A percentile compares a stretch with the other conserved stretches of the same genome.
Conservation (phyloP, 371 early-diverging fungal species). For the Mucor piriformis region DNA sequence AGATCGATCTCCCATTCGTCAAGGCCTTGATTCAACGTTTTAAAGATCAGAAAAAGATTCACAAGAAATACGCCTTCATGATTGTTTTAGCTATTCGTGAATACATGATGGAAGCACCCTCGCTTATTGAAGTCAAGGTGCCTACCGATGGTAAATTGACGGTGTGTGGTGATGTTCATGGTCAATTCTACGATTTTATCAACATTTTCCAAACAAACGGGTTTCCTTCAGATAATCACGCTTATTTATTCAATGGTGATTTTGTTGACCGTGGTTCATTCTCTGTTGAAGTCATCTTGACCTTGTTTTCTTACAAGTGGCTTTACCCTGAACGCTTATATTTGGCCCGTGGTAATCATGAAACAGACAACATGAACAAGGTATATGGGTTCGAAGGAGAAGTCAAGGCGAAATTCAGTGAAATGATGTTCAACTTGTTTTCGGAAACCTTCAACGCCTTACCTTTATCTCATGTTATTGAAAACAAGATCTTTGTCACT, state of each 20-base stretch:
- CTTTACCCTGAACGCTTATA: conserved; percentile 88
- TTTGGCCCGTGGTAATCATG: conserved; percentile 98
- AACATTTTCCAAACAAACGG: conserved; percentile 94
- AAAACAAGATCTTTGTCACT: conserved; percentile 92
- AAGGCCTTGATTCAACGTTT: conserved; percentile 77
- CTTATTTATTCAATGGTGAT: conserved; percentile 96
- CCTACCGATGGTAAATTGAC: conserved; percentile 78
- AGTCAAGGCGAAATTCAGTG: conserved; percentile 91
- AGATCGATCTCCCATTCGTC: conserved; percentile 80
- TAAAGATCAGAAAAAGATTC: conserved; percentile 89
- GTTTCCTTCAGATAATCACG: conserved; percentile 79
- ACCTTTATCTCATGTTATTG: conserved; percentile 93
- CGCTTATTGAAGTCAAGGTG: conserved; percentile 84
- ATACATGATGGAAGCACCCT: conserved; percentile 71
- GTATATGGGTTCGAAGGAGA: conserved; percentile 99
- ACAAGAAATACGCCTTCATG: conserved; percentile 84
- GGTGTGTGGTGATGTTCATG: conserved; percentile 99
- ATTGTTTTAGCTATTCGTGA: conserved; percentile 77
- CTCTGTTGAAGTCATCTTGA: conserved; percentile 93
- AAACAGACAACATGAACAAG: conserved; percentile 97
- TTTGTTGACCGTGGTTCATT: conserved; percentile 98
- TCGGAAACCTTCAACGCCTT: conserved; percentile 94
- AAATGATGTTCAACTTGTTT: conserved; percentile 89
- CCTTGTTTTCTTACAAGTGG: conserved; percentile 92
- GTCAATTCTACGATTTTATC: conserved; percentile 96